Conservation (phyloP, 345 rosid genomes). For the Erodium maritimum region DNA sequence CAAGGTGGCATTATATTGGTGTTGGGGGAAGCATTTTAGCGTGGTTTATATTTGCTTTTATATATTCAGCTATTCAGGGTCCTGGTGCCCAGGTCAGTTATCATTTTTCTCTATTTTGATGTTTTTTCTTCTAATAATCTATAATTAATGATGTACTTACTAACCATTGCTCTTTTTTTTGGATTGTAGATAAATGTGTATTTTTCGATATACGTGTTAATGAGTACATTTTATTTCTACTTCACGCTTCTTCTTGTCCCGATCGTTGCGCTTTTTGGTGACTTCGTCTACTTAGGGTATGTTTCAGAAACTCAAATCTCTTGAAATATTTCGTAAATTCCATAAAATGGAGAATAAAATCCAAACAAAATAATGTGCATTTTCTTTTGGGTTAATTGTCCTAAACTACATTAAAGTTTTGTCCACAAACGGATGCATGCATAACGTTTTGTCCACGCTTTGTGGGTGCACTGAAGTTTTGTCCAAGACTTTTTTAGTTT, state of each 20-base stretch:
- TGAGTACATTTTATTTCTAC: conserved; percentile 90
- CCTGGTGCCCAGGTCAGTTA: background rate
- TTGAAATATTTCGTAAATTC: too few relatives aligned
- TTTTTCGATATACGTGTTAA: conserved; percentile 72
- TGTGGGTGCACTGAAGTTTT: too few relatives aligned
- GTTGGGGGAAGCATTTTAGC: conserved; percentile 89
- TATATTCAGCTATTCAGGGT: conserved; percentile 56
- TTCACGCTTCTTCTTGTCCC: conserved; percentile 71
- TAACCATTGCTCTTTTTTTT: background rate
- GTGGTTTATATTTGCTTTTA: conserved; percentile 68
- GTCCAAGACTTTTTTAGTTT: too few relatives aligned
- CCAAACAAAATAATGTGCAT: too few relatives aligned
- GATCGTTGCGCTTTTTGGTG: conserved; percentile 68
- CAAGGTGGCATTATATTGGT: conserved; percentile 77
- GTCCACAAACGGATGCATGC: too few relatives aligned
- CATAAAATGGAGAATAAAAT: too few relatives aligned
- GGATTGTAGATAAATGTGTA: conserved; percentile 64
- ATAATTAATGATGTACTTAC: background rate
- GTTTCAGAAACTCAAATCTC: conserved; percentile 8
- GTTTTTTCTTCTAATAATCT: background rate
- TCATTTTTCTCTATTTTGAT: conserved; percentile 19
- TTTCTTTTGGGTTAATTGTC: too few relatives aligned
- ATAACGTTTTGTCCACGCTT: too few relatives aligned
- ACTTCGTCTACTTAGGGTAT: conserved; percentile 91
- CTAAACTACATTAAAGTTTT: too few relatives aligned